Percentiles rank a stretch among this genome's conserved stretches.
These are phyloP conservation scores for Talaromyces sp. DNA, from an alignment of 2,329 filamentous ascomycete species.

Conservation along the genomic window DNA sequence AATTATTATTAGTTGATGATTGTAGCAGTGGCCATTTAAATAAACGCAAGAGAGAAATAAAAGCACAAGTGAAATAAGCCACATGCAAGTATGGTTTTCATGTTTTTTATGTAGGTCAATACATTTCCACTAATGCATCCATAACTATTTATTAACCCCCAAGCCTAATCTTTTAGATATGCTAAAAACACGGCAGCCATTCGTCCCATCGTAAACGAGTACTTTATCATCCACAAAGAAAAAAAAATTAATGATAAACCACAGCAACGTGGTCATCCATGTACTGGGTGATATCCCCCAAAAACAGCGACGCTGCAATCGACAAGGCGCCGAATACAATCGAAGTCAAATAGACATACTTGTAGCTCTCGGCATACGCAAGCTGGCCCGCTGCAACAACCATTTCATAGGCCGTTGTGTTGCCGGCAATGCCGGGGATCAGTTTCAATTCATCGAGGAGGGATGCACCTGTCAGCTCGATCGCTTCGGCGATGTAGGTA, in stretches of 20 bases:
- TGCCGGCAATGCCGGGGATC: constrained; percentile 50
- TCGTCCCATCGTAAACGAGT: background rate
- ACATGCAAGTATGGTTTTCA: too few relatives aligned
- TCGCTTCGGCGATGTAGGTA: constrained; percentile 45
- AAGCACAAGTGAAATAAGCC: too few relatives aligned
- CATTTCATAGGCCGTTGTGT: constrained; percentile 45
- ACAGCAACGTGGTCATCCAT: constrained; percentile 57
- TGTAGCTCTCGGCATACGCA: constrained; percentile 55
- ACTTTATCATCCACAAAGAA: background rate
- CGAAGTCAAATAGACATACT: constrained; percentile 57
- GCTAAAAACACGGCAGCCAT: background rate
- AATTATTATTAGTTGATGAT: background rate
- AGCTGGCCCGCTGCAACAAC: constrained; percentile 53
- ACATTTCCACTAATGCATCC: background rate
- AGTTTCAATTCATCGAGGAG: constrained; percentile 45
- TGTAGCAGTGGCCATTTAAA: background rate
- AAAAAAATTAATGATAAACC: constrained; percentile 32
- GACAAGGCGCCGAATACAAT: constrained; percentile 57
- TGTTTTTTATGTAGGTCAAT: background rate
- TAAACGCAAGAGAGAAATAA: too few relatives aligned
- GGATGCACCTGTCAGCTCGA: constrained; percentile 50
- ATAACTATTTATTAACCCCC: background rate
- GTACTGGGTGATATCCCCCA: constrained; percentile 55
- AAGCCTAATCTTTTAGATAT: background rate
- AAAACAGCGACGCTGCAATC: constrained; percentile 54